Percentiles rank a stretch among this genome's conserved stretches.
phyloP scores from a whole-genome alignment of 306 rosid genomes.

The Cajanus cajan region DNA sequence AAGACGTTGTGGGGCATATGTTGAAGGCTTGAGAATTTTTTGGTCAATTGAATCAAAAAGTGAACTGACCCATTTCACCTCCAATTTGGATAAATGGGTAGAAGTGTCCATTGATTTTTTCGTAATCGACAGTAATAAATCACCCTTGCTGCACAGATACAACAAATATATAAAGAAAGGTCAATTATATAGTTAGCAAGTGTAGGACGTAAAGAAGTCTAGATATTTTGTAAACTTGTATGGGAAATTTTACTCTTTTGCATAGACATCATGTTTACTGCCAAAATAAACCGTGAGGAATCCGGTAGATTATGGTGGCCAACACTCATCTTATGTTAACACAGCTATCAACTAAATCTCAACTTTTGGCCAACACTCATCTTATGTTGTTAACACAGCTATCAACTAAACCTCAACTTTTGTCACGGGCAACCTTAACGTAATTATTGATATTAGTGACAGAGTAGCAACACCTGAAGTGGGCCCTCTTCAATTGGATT shows the following conservation, averaged over 20 bases:
- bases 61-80: background rate
- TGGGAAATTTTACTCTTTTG: background rate
- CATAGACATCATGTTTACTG: background rate
- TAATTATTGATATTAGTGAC: slow-evolving; percentile 14
- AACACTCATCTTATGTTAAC: background rate
- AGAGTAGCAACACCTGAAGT: background rate
- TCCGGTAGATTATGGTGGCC: background rate
- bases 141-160: background rate
- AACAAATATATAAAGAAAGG: background rate
- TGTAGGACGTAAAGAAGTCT: background rate
- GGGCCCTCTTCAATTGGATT: background rate
- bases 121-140: background rate
- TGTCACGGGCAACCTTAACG: background rate
- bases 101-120: background rate
- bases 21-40: background rate
- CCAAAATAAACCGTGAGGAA: background rate
- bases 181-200: background rate
- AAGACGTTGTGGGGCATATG: background rate
- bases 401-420: background rate
- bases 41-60: background rate
- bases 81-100: background rate
- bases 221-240: background rate
- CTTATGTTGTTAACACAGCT: background rate
- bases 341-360: background rate
- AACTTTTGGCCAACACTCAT: background rate